Base-by-base conservation (phyloP, 2,329 filamentous ascomycete species). In the Stachybotrys chlorohalonatus region DNA sequence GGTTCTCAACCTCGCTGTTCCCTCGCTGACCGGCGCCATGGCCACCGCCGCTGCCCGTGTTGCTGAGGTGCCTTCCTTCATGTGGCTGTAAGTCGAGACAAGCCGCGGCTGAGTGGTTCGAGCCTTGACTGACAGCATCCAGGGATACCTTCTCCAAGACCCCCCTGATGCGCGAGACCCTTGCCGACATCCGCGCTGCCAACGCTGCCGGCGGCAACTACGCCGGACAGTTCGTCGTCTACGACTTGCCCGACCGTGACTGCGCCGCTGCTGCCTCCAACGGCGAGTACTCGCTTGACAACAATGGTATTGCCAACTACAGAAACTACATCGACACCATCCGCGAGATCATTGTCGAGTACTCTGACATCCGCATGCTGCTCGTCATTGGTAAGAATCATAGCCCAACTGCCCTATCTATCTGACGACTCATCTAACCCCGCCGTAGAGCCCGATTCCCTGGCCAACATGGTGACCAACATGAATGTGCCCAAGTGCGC, bases 401-500 rank as follows among this genome's bases (percentile, higher is more conserved):
- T 11, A 2, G 7, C 9, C 2, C 3, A 1, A 48, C 55, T 8
- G 8, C 16, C 46, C 46, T 16, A n/a, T 8, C 17, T n/a, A n/a
- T n/a, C 32, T 13, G 7, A 16, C 16, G 16, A 61, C 51, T 6
- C 17, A 49, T 1, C 50, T 8, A 36, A 53, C 1, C 2, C 2
- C n/a, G 8, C 5, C 55, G 56, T 51, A 76, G 77, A 83, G 66
- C 80, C 80, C 31, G 80, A 83, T 64, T 80, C 78, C 31, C 70
- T 83, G n/a, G 78, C 79, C 56, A 83, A 83, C 70, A 66, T 83
- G 64, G 73, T 83, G 49, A 83, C 80, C 60, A 83, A 83, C 70
- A 53, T 75, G 60, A 71, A 71, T 58, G 72, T 79, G 6, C 58
- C 72, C 55, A 80, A 80, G 66, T 83, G 80, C 62, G 51, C 72